Evolutionary conservation across 2,329 filamentous ascomycete genomes (phyloP).

Genomic region (Venturia effusa): DNA sequence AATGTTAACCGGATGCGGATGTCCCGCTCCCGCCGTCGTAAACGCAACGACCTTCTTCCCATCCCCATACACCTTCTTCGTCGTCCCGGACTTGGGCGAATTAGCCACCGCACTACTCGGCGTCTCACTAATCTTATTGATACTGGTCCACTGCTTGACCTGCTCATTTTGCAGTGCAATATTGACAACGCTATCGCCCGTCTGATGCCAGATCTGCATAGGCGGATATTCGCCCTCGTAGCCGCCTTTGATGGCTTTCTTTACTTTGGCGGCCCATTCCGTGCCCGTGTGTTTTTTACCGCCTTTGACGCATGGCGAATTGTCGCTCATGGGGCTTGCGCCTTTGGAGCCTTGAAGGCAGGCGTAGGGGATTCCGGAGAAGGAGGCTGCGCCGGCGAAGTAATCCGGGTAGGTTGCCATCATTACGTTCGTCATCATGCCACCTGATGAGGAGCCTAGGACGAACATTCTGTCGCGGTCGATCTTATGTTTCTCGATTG

Average conservation of each 20-base stretch:
- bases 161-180: not conserved
- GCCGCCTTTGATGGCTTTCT: conserved; percentile 12
- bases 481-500: conserved; percentile 36
- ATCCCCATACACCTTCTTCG: conserved; percentile 8
- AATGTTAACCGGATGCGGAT: conserved; percentile 9
- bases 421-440: conserved; percentile 41
- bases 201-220: conserved; percentile 28
- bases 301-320: conserved; percentile 5
- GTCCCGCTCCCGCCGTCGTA: not conserved
- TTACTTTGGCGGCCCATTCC: conserved; percentile 9
- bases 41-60: conserved; percentile 8
- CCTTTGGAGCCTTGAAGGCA: conserved; percentile 29
- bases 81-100: not conserved
- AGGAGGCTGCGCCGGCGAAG: conserved; percentile 36
- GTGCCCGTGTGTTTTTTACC: not conserved
- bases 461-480: conserved; percentile 39
- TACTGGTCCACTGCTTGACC: conserved; percentile 11
- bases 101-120: not conserved
- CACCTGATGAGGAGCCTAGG: conserved; percentile 38
- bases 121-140: not conserved
- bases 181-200: conserved; percentile 18
- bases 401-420: conserved; percentile 37
- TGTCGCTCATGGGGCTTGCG: conserved; percentile 6
- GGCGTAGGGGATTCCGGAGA: conserved; percentile 38
- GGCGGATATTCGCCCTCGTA: conserved; percentile 25